Evolutionary conservation across 1,139 yeast genomes (phyloP).

Genomic region (Yamadazyma spencermartinsiae): DNA sequence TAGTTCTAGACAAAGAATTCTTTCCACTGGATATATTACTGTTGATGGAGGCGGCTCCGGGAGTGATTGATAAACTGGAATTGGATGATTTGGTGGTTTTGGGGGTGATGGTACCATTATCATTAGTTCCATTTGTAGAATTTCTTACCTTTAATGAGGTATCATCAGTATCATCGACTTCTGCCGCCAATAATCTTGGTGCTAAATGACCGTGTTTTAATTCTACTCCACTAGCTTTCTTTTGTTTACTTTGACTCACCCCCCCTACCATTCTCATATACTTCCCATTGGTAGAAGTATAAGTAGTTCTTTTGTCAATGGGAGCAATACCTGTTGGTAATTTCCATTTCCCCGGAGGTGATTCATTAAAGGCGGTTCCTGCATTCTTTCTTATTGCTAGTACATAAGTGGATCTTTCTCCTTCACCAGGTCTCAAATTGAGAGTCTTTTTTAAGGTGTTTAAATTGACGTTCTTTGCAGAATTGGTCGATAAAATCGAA

Average conservation of each 20-base stretch:
- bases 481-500: conserved; percentile 36
- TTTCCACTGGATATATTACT: conserved; percentile 12
- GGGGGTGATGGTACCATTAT: conserved; percentile 8
- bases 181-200: conserved; percentile 75
- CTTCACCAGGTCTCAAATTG: conserved; percentile 48
- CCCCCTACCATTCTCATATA: conserved; percentile 34
- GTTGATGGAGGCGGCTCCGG: conserved; percentile 11
- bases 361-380: conserved; percentile 57
- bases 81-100: conserved; percentile 21
- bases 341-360: conserved; percentile 57
- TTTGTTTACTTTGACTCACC: conserved; percentile 23
- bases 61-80: conserved; percentile 18
- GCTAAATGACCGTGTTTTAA: conserved; percentile 73
- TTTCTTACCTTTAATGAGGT: conserved; percentile 8
- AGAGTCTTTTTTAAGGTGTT: conserved; percentile 39
- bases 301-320: conserved; percentile 33
- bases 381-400: conserved; percentile 50
- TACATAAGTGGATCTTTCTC: conserved; percentile 57
- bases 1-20: conserved; percentile 32
- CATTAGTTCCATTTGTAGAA: conserved; percentile 5
- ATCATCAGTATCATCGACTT: conserved; percentile 66
- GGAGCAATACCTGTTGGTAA: conserved; percentile 65
- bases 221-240: conserved; percentile 53
- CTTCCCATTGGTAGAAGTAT: conserved; percentile 29
- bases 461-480: conserved; percentile 39